These are phyloP conservation scores for Knoxdaviesia proteae DNA, from an alignment of 2,329 filamentous ascomycete genomes.

Conservation along the genomic window DNA sequence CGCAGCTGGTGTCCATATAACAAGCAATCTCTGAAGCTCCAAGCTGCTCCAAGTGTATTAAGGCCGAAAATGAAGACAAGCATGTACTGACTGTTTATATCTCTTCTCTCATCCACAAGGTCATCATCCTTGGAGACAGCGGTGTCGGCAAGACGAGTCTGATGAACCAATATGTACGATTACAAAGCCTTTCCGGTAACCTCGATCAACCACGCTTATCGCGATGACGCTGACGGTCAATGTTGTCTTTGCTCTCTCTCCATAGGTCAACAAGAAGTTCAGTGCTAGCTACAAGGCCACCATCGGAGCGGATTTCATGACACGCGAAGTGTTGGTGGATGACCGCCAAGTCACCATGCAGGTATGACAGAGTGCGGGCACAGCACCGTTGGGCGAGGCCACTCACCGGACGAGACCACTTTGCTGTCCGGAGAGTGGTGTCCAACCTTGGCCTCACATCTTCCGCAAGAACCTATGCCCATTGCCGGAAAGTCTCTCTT, in stretches of 20 bases:
- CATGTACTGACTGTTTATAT: too few relatives aligned
- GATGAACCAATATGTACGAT: conserved; percentile 99
- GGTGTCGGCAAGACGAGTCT: conserved; percentile 98
- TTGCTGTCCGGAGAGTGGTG: too few relatives aligned
- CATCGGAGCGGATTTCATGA: conserved; percentile 95
- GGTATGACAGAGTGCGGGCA: conserved; percentile 24
- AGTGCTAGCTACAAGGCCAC: conserved; percentile 99
- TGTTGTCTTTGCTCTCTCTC: background rate
- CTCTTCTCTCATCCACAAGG: conserved; percentile 27
- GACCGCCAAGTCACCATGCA: conserved; percentile 98
- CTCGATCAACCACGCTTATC: conserved; percentile 1
- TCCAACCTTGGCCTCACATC: background rate
- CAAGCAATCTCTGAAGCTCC: too few relatives aligned
- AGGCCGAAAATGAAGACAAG: too few relatives aligned
- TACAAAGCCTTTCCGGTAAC: conserved; percentile 1
- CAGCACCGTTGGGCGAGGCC: too few relatives aligned
- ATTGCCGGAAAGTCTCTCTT: background rate
- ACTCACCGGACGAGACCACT: background rate
- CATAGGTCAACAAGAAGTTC: conserved; percentile 98
- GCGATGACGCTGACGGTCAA: background rate
- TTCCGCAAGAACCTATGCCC: background rate
- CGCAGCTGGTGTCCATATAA: too few relatives aligned
- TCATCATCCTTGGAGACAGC: conserved; percentile 97
- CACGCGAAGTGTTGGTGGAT: conserved; percentile 92
- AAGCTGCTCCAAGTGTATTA: too few relatives aligned